These are phyloP conservation scores for Didymella pinodella DNA, from an alignment of 2,329 filamentous ascomycete species.

Conservation along the genomic window DNA sequence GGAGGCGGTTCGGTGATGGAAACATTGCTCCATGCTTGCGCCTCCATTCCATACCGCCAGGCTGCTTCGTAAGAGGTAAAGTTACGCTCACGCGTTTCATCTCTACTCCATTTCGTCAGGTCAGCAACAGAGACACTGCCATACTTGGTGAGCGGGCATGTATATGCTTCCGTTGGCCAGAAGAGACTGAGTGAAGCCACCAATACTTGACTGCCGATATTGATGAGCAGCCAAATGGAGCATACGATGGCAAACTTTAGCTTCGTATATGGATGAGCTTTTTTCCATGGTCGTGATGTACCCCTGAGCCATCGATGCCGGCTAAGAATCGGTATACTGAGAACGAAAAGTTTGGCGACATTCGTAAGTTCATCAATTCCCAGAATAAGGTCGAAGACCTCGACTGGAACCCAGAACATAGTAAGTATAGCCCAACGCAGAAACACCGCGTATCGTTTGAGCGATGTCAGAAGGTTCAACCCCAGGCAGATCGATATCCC, in stretches of 20 bases:
- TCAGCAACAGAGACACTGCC: conserved; percentile 39
- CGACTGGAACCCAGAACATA: conserved; percentile 38
- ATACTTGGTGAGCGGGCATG: conserved; percentile 30
- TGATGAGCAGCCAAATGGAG: conserved; percentile 41
- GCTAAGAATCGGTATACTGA: conserved; percentile 37
- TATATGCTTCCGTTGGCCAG: conserved; percentile 43
- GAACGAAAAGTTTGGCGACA: conserved; percentile 42
- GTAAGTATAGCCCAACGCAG: conserved; percentile 46
- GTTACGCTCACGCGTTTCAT: background rate
- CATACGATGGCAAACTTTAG: conserved; percentile 42
- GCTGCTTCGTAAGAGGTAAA: conserved; percentile 30
- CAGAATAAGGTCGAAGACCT: conserved; percentile 47
- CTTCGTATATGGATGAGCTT: background rate
- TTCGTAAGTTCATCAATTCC: conserved; percentile 42
- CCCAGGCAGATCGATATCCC: conserved; percentile 45
- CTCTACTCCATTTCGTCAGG: conserved; percentile 32
- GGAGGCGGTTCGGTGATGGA: conserved; percentile 14
- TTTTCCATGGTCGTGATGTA: no score
- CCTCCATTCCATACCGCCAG: conserved; percentile 39
- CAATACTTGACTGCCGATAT: conserved; percentile 44
- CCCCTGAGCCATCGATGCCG: conserved; percentile 23
- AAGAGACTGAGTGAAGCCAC: conserved; percentile 45
- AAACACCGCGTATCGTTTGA: conserved; percentile 44
- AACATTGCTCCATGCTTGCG: conserved; percentile 23
- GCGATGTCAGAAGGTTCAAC: conserved; percentile 43